phyloP scores from a whole-genome alignment of 2,329 filamentous ascomycete genomes.

The Coleophoma cylindrospora region DNA sequence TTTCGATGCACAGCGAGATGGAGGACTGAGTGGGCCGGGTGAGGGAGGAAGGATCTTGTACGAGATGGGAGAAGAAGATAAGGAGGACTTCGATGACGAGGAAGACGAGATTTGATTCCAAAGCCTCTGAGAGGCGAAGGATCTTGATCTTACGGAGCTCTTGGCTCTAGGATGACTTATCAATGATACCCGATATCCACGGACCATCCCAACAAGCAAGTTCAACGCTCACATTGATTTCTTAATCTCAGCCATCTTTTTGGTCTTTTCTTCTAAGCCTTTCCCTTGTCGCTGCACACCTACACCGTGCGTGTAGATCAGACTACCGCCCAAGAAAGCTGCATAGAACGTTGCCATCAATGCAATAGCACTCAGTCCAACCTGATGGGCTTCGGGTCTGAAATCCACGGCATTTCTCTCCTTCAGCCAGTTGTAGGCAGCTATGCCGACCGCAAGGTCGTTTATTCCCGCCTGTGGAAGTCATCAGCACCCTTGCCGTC shows the following conservation, averaged over 20 bases:
- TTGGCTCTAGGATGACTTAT: no score
- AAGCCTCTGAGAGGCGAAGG: no score
- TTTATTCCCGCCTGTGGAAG: constrained; percentile 5
- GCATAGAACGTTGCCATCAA: constrained; percentile 4
- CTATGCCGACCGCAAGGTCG: constrained; percentile 6
- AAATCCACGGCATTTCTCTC: not conserved
- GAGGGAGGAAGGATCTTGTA: constrained; percentile 93
- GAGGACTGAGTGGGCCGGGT: constrained; percentile 60
- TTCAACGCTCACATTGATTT: no score
- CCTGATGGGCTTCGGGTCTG: not conserved
- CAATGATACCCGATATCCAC: no score
- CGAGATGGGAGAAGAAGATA: constrained; percentile 93
- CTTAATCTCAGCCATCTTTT: not conserved
- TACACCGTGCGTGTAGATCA: constrained; percentile 11
- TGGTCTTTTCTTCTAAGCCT: constrained; percentile 7
- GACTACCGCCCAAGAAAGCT: constrained; percentile 8
- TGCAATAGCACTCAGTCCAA: constrained; percentile 3
- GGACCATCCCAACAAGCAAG: no score
- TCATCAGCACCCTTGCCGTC: no score
- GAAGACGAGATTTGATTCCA: constrained; percentile 43
- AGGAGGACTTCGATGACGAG: constrained; percentile 95
- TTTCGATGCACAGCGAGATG: constrained; percentile 87
- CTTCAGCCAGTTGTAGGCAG: constrained; percentile 7
- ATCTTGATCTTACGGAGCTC: no score
- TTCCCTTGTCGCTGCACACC: constrained; percentile 12